phyloP scores from a whole-genome alignment of 202 grass and related monocot species.

The Thinopyrum obtusiflorum region DNA sequence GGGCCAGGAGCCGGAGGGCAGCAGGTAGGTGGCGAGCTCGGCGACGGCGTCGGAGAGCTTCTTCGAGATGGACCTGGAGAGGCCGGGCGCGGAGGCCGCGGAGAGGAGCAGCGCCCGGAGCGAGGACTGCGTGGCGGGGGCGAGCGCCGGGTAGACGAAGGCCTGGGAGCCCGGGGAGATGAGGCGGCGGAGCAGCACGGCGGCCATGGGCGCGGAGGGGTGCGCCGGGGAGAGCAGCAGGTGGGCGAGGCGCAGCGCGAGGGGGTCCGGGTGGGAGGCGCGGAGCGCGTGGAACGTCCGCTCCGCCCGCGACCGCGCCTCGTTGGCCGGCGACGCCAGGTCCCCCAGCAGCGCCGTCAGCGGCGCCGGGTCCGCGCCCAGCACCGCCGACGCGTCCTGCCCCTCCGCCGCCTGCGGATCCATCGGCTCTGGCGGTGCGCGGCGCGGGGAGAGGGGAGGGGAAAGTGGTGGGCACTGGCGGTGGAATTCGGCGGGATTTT shows the following conservation, averaged over 20 bases:
- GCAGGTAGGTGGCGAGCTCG: constrained; percentile 59
- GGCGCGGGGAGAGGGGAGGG: background rate
- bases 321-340: constrained; percentile 58
- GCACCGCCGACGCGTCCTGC: constrained; percentile 35
- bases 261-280: constrained; percentile 49
- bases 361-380: constrained; percentile 55
- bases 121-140: constrained; percentile 59
- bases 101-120: constrained; percentile 48
- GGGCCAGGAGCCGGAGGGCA: constrained; percentile 45
- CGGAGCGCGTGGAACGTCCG: constrained; percentile 50
- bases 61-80: constrained; percentile 56
- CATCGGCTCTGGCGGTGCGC: background rate
- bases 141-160: constrained; percentile 42
- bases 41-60: constrained; percentile 76
- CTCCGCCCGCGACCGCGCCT: constrained; percentile 60
- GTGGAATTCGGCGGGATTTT: constrained; percentile 39
- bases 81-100: constrained; percentile 32
- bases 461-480: background rate
- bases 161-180: constrained; percentile 51
- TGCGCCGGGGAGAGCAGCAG: constrained; percentile 56
- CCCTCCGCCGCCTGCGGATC: constrained; percentile 38
- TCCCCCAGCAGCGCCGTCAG: constrained; percentile 50
- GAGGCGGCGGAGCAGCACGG: constrained; percentile 80
- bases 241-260: constrained; percentile 54
- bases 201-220: constrained; percentile 51